Evolutionary conservation across 1,284 basidiomycete genomes (phyloP), one percentile per base, ranked within the genome.

Genomic region (Puccinia polysora): DNA sequence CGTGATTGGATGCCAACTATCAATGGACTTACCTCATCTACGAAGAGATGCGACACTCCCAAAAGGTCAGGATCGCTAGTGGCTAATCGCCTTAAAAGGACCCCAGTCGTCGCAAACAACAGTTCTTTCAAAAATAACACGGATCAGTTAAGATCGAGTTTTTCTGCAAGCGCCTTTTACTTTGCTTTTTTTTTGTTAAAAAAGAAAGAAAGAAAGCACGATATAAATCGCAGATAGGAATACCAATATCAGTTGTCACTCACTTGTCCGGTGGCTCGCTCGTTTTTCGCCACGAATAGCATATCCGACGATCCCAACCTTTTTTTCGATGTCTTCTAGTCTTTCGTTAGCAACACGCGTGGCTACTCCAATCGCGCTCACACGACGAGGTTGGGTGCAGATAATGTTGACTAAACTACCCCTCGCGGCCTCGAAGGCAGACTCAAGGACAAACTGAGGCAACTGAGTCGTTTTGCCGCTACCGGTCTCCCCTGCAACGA

Each of bases 31-130:
- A 89, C 90, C 83, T 97, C 93, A 77, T 97, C 94, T 14, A 97
- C 90, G 55, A 97, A 83, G 36, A 97, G 84, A 81, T 96, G 93
- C 5, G 88, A 89, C 59, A 94, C 84, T 58, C 85, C 84, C 30
- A 83, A 79, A 18, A 97, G 81, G 67, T 84, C 85, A 47, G 90
- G 86, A 58, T 91, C 91, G 15, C 83, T 83, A n/a, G 86, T 80
- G 0, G 82, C 85, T 6, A 97, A 81, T 14, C 91, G 84, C 68
- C 91, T 84, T 38, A 97, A 83, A 1, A 94, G 85, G 45, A 97
- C 89, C 82, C 93, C 94, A 2, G 91, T 97, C 0, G 93, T 97
- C 77, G 91, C 92, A 78, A 96, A 97, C 18, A 95, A 81, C 6
- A 96, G 80, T 75, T 89, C 68, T 62, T 20, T 43, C 20, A 40